Percentiles rank a stretch among this genome's conserved stretches.
Evolutionary conservation across 495 filamentous ascomycete genomes (phyloP).

Genomic region (Oidiodendron maius): DNA sequence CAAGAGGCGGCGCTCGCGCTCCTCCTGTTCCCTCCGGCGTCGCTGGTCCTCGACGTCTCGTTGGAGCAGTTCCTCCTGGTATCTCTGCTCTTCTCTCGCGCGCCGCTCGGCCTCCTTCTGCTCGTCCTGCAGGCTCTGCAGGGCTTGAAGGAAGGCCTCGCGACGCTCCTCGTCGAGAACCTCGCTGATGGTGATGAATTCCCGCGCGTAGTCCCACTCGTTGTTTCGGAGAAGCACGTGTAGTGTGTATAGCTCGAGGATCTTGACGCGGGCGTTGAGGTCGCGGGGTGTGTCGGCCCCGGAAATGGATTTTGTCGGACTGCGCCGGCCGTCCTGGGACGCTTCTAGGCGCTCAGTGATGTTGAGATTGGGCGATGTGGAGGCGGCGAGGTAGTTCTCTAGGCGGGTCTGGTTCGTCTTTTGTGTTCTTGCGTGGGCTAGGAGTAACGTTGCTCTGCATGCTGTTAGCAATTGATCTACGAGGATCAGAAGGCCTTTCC

Average conservation of each 20-base stretch:
- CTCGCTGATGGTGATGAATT: conserved; percentile 79
- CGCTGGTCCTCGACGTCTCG: conserved; percentile 54
- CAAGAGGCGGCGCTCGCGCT: conserved; percentile 37
- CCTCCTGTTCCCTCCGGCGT: conserved; percentile 47
- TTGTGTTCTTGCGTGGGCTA: conserved; percentile 82
- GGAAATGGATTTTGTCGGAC: conserved; percentile 30
- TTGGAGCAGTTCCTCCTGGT: conserved; percentile 52
- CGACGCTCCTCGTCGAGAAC: conserved; percentile 88
- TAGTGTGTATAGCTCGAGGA: conserved; percentile 89
- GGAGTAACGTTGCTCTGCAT: conserved; percentile 70
- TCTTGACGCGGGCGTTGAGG: conserved; percentile 68
- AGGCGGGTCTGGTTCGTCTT: conserved; percentile 76
- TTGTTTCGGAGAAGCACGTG: conserved; percentile 86
- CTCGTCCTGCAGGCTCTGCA: conserved; percentile 71
- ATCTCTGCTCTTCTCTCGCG: conserved; percentile 57
- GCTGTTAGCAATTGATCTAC: conserved; percentile 1
- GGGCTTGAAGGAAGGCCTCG: conserved; percentile 73
- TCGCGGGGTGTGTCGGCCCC: conserved; percentile 76
- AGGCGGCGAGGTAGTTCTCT: conserved; percentile 83
- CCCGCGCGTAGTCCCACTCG: conserved; percentile 90
- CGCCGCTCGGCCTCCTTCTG: conserved; percentile 55
- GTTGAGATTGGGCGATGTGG: conserved; percentile 62
- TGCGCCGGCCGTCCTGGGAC: conserved; percentile 24
- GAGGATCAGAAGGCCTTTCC: conserved; percentile 24
- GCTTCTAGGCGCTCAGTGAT: conserved; percentile 50